Percentiles rank a stretch among this genome's conserved stretches.
These are phyloP conservation scores for Elongisporangium undulatum DNA, from an alignment of 352 stramenopile genomes.

Conservation along the genomic window DNA sequence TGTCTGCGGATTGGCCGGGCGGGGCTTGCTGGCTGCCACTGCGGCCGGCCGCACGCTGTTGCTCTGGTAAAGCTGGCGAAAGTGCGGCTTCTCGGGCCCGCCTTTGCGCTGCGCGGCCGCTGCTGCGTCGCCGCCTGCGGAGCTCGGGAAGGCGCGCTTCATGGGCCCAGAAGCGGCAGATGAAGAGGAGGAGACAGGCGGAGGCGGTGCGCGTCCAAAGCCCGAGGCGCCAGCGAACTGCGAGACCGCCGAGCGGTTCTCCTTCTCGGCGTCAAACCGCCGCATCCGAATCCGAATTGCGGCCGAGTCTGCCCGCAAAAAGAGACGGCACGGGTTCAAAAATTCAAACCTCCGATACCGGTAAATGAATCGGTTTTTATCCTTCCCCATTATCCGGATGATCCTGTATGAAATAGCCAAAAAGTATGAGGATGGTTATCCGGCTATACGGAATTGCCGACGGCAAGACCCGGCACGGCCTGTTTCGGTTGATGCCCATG, in stretches of 20 bases:
- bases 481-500: not conserved
- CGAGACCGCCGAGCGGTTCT: conserved; percentile 35
- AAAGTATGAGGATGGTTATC: not conserved
- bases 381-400: conserved; percentile 1
- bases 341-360: conserved; percentile 23
- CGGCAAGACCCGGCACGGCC: not conserved
- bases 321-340: conserved; percentile 7
- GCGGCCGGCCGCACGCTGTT: conserved; percentile 2
- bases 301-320: not conserved
- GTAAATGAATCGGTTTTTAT: not conserved
- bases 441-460: not conserved
- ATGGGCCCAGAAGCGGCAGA: conserved; percentile 8
- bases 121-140: conserved; percentile 21
- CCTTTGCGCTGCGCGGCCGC: conserved; percentile 23
- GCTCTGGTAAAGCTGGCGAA: not conserved
- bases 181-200: not conserved
- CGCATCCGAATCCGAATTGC: conserved; percentile 24
- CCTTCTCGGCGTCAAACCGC: conserved; percentile 63
- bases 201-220: not conserved
- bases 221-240: conserved; percentile 13
- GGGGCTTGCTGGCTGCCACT: not conserved
- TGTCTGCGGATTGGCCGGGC: not conserved
- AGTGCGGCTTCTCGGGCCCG: not conserved
- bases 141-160: conserved; percentile 24
- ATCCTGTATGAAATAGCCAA: not conserved